A percentile compares a stretch with the other conserved stretches of the same genome.
Conservation (phyloP, 176 grass and related monocot species). For the Bromus sterilis region DNA sequence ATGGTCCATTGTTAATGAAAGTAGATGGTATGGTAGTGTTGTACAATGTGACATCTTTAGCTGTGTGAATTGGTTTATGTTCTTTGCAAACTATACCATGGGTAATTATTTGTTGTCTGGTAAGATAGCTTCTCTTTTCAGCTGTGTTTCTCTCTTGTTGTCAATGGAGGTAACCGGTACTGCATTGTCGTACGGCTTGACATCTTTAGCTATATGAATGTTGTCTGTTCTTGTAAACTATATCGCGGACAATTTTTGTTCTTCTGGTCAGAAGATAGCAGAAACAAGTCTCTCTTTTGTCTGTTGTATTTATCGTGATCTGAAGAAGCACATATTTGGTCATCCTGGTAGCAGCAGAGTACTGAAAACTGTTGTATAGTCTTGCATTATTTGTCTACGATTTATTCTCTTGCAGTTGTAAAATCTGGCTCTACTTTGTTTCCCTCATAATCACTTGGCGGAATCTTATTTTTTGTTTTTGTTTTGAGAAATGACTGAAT, state of each 20-base stretch:
- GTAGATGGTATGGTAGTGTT: neutral
- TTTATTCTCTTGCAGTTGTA: neutral
- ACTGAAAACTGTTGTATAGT: neutral
- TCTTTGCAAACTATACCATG: neutral
- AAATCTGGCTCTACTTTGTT: neutral
- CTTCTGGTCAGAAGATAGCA: neutral
- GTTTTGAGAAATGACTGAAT: too few relatives aligned
- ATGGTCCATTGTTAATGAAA: neutral
- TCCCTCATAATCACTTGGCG: neutral
- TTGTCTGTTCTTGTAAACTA: neutral
- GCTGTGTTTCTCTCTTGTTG: neutral
- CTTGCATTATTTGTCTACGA: neutral
- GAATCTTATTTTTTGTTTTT: too few relatives aligned
- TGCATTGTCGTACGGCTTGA: neutral
- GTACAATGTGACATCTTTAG: neutral
- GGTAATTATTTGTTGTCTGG: neutral
- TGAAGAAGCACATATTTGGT: neutral
- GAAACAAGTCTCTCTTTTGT: neutral
- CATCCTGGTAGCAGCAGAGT: neutral
- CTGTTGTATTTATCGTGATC: neutral
- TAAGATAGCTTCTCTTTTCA: neutral
- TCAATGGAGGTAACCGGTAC: neutral
- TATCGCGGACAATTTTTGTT: neutral
- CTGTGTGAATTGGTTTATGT: neutral
- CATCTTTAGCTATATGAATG: neutral